These are phyloP conservation scores for Tetracladium setigerum DNA, from an alignment of 495 filamentous ascomycete genomes.

Conservation along the genomic window DNA sequence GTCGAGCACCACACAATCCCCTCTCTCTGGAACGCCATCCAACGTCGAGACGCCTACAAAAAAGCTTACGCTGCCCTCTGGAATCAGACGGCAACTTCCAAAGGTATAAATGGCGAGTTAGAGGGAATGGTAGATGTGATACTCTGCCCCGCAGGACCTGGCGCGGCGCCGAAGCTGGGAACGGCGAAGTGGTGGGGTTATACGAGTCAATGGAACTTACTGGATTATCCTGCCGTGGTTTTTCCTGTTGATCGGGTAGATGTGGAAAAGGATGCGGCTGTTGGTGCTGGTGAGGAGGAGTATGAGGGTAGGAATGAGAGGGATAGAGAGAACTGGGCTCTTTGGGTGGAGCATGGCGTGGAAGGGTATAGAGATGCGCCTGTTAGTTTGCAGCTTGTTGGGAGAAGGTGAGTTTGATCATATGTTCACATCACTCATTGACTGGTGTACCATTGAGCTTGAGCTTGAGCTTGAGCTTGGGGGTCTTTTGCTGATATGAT, in stretches of 20 bases:
- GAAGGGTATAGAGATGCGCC: slow-evolving; percentile 36
- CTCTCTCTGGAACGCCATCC: slow-evolving; percentile 25
- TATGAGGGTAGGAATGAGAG: slow-evolving; percentile 34
- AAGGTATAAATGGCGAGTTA: slow-evolving; percentile 2
- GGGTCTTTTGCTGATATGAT: slow-evolving; percentile 1
- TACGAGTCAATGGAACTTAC: slow-evolving; percentile 64
- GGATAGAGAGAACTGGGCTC: slow-evolving; percentile 25
- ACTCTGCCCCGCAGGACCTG: slow-evolving; percentile 53
- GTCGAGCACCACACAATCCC: slow-evolving; percentile 31
- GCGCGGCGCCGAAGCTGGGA: slow-evolving; percentile 51
- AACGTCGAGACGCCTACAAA: slow-evolving; percentile 49
- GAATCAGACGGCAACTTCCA: slow-evolving; percentile 35
- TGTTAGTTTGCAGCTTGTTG: slow-evolving; percentile 47
- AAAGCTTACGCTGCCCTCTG: slow-evolving; percentile 51
- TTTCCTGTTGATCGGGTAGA: slow-evolving; percentile 49
- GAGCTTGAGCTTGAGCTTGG: not conserved
- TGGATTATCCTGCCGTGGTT: slow-evolving; percentile 56
- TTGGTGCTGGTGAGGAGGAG: slow-evolving; percentile 26
- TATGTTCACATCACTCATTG: not conserved
- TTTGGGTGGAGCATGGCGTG: slow-evolving; percentile 26
- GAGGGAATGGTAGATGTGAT: slow-evolving; percentile 56
- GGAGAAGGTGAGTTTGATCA: slow-evolving; percentile 29
- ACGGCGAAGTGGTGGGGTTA: slow-evolving; percentile 64
- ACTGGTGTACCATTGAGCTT: not conserved
- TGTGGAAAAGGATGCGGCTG: slow-evolving; percentile 16